Base-by-base conservation (phyloP, 2,329 filamentous ascomycete genomes). In the Thelonectria rubi region DNA sequence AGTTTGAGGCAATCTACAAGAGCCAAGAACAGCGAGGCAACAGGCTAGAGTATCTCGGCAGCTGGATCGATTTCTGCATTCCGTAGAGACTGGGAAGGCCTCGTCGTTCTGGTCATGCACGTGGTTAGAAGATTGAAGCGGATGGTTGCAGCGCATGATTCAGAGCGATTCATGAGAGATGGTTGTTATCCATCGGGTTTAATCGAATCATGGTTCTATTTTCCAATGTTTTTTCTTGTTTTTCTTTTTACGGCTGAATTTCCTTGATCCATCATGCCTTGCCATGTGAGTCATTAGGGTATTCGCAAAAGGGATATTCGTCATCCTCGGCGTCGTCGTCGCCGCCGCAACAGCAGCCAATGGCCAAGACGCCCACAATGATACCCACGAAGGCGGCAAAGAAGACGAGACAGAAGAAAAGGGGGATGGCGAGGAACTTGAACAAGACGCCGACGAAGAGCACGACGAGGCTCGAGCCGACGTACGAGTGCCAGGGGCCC, bases 11-110 rank as follows among this genome's bases (percentile, higher is more conserved):
- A 40, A 88, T 90, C 51, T 92, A 95, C 79, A 86, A 88, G 68
- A 82, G 82, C n/a, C 84, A 88, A 65, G 86, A 89, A 66, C 86
- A 87, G 21, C 79, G 81, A 26, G 84, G 83, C 14, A 87, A 88
- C 72, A 80, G 89, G 55, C 82, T 94, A 63, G 91, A 92, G 68
- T 94, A 97, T 76, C 82, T 97, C 48, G 92, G 92, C 62, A 92
- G 88, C 70, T 98, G 94, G 94, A 92, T 97, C 76, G 94, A 97
- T 74, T 88, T 89, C 74, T 90, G 87, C 74, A 89, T 90, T 67
- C 87, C 87, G 14, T 87, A 81, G 75, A 49, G 48, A 18, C 2
- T 30, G 26, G 26, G 26, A 30, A 10, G 6, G 6, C 26, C 5
- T 30, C 10, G 26, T 30, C 26, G 26, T 30, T 30, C 5, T 30